Base-by-base conservation (phyloP, 495 filamentous ascomycete genomes). In the Peziza echinospora region DNA sequence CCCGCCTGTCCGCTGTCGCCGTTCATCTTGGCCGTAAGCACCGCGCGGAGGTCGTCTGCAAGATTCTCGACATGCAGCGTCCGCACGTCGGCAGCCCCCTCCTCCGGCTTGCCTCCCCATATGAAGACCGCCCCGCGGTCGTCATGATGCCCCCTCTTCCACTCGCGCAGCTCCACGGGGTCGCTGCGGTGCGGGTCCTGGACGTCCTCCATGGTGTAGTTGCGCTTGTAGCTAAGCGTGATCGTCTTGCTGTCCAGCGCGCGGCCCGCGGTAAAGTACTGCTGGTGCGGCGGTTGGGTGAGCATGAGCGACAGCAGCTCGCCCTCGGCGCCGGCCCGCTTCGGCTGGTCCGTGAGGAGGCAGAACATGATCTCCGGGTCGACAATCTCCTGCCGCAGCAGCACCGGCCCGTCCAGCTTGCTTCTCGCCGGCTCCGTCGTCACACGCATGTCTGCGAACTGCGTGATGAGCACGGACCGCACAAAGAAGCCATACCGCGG, bases 201-300 rank as follows among this genome's bases (percentile, higher is more conserved):
- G 25, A 53, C 46, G 21, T 55, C 25, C 22, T 21, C 19, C 9
- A 42, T 19, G 0, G 48, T 53, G 42, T 48, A 53, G 11, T 47
- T 41, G 1, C 47, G 22, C 26, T 45, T 44, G 9, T 11, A 10
- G 7, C 19, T 7, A 7, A 42, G 6, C 19, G 9, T 42, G 7
- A 42, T 21, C 40, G 7, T 17, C 8, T 9, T 21, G 7, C 6
- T 7, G 40, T 21, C 7, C 6, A 42, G 7, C 6, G 6, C 19
- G 8, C 19, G 6, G 6, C 9, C 8, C 7, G 19, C 40, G 7
- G 40, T 17, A 21, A 42, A 42, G 7, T 7, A 11, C 19, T 42
- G 10, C 19, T 42, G 40, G 19, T 42, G 40, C 8, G 40, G 9
- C 7, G 40, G 40, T 17, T 42, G 40, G 40, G 40, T 42, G 40